Evolutionary conservation across 352 stramenopile species (phyloP), one percentile per base, ranked within the genome.

Genomic region (Pythium myriotylum): DNA sequence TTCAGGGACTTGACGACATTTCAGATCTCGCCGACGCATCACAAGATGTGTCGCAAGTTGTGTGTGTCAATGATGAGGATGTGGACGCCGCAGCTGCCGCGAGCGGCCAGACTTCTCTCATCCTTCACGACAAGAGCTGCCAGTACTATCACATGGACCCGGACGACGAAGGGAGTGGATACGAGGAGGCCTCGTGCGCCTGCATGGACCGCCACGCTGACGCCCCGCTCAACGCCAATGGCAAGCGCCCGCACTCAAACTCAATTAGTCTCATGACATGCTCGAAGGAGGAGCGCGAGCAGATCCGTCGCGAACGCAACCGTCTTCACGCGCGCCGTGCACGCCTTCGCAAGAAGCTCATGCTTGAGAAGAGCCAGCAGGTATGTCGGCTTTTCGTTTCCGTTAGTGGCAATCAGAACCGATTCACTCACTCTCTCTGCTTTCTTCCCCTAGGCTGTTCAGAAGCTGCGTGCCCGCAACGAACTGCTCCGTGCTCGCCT

Each of bases 321-420:
- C 75, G 83, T 4, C 68, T 92, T 46, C 83, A 92, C 64, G 83
- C 83, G 22, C 78, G 83, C 49, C 77, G 83, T 48, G 83, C 83
- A 39, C 83, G 80, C 29, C 74, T 90, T 22, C 83, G 83, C 59
- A 92, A 90, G 75, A 92, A 92, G 70, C 70, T 90, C 64, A 78
- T 92, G 52, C 77, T 92, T 16, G 83, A 90, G 67, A 86, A 81
- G 51, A 89, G 76, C 54, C 82, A 88, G 48, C 74, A 91, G 76
- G 79, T 89, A 65, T 35, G 40, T 35, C 48, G 48, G 8, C 23
- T 20, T 33, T 23, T 55, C 1, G 29, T 35, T 35, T 10, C 29
- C 29, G 29, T 35, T n/a, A n/a, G n/a, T n/a, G n/a, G n/a, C n/a
- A n/a, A 35, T 35, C 29, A 35, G 5, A 35, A 35, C 10, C 10